Evolutionary conservation across 352 stramenopile genomes (phyloP).

Genomic region (Phytophthora sp.): DNA sequence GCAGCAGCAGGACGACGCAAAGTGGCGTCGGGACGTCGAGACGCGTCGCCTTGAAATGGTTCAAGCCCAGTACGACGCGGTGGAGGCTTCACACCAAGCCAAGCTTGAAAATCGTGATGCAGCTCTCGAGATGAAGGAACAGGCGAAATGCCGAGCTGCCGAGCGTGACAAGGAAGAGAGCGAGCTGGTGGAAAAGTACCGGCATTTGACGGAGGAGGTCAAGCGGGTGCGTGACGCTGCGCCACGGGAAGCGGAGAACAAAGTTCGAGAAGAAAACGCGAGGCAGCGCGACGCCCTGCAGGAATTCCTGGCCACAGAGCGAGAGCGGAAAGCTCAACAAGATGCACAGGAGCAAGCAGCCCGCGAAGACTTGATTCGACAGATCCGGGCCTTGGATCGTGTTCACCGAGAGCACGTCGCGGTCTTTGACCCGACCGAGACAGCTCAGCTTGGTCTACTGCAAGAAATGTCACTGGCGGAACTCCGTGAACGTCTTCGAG

Average conservation of each 20-base stretch:
- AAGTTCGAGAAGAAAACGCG: constrained; percentile 64
- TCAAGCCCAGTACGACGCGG: constrained; percentile 81
- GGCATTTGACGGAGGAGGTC: constrained; percentile 60
- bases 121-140: constrained; percentile 78
- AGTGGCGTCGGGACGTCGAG: constrained; percentile 74
- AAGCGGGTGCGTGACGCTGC: constrained; percentile 82
- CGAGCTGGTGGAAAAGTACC: constrained; percentile 61
- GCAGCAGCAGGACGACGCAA: constrained; percentile 79
- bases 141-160: constrained; percentile 66
- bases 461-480: constrained; percentile 94
- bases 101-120: constrained; percentile 85
- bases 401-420: constrained; percentile 83
- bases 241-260: constrained; percentile 76
- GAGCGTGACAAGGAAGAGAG: constrained; percentile 69
- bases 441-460: constrained; percentile 82
- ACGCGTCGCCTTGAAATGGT: constrained; percentile 82
- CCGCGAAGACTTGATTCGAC: constrained; percentile 86
- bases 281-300: constrained; percentile 70
- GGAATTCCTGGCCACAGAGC: constrained; percentile 62
- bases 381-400: constrained; percentile 82
- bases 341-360: constrained; percentile 73
- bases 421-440: constrained; percentile 92
- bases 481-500: constrained; percentile 79
- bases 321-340: constrained; percentile 61
- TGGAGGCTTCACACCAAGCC: constrained; percentile 68